phyloP scores from a whole-genome alignment of 1,284 basidiomycete genomes.

The Sporisorium reilianum region DNA sequence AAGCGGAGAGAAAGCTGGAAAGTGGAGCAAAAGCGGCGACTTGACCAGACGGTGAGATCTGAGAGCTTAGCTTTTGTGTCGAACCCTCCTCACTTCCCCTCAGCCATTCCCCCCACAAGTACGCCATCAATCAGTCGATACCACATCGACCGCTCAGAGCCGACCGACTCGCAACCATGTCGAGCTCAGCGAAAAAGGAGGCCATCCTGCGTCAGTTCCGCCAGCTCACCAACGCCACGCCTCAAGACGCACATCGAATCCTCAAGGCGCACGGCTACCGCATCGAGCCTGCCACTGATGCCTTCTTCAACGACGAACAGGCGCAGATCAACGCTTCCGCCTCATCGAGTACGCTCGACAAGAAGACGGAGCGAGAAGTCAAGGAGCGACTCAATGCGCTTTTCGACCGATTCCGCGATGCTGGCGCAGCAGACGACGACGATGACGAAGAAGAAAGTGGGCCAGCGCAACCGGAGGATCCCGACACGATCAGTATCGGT shows the following conservation, averaged over 20 bases:
- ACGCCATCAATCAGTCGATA: too few species aligned
- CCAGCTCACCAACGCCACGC: constrained; percentile 53
- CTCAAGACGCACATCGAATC: constrained; percentile 77
- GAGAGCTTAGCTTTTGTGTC: neutral
- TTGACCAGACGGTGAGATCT: neutral
- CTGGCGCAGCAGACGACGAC: constrained; percentile 15
- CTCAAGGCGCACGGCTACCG: constrained; percentile 78
- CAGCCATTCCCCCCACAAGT: neutral
- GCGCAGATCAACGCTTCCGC: constrained; percentile 50
- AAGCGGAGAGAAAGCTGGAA: neutral
- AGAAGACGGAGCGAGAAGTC: constrained; percentile 53
- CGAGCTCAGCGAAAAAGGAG: constrained; percentile 53
- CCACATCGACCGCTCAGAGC: neutral
- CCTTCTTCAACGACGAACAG: constrained; percentile 75
- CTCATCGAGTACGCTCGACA: constrained; percentile 29
- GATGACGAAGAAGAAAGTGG: constrained; percentile 24
- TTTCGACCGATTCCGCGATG: constrained; percentile 76
- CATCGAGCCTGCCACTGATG: constrained; percentile 81
- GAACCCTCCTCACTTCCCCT: neutral
- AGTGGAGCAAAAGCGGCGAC: constrained; percentile 21
- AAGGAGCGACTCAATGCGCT: constrained; percentile 73
- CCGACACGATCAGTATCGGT: constrained; percentile 58
- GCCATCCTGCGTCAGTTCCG: constrained; percentile 51
- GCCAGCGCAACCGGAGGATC: constrained; percentile 43
- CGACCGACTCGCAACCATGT: constrained; percentile 19